These are phyloP conservation scores for Neurospora cerealis DNA, from an alignment of 495 filamentous ascomycete species.

Conservation along the genomic window DNA sequence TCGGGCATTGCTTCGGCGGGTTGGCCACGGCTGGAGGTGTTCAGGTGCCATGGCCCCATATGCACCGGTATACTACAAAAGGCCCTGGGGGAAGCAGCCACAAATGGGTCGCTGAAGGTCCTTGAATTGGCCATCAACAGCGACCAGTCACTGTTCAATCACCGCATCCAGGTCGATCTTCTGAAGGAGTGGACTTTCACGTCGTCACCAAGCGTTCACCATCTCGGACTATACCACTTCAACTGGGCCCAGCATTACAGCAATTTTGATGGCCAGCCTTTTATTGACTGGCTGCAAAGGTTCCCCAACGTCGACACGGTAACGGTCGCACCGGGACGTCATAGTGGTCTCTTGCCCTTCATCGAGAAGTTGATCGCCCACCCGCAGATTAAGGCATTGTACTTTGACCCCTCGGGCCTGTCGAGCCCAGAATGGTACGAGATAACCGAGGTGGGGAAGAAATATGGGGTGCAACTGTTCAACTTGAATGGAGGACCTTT, in stretches of 20 bases:
- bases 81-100: slow-evolving; percentile 1
- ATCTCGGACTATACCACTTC: slow-evolving; percentile 17
- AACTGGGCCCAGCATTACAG: slow-evolving; percentile 8
- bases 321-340: slow-evolving; percentile 8
- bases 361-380: slow-evolving; percentile 8
- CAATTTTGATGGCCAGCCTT: slow-evolving; percentile 14
- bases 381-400: slow-evolving; percentile 4
- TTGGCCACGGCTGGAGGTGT: slow-evolving; percentile 11
- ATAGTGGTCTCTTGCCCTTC: not conserved
- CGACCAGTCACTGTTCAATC: not conserved
- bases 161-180: not conserved
- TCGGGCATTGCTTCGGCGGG: not conserved
- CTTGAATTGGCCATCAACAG: slow-evolving; percentile 10
- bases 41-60: slow-evolving; percentile 8
- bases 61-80: not conserved
- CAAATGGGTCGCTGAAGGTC: slow-evolving; percentile 8
- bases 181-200: slow-evolving; percentile 7
- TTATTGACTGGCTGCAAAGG: slow-evolving; percentile 12
- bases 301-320: slow-evolving; percentile 17
- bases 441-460: not conserved
- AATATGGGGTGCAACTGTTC: not conserved
- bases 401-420: not conserved
- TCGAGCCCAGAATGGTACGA: not conserved
- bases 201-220: slow-evolving; percentile 5
- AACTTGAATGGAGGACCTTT: not conserved